Evolutionary conservation across 2,329 filamentous ascomycete genomes (phyloP), one percentile per base, ranked within the genome.

Genomic region (Clarireedia homoeocarpa): DNA sequence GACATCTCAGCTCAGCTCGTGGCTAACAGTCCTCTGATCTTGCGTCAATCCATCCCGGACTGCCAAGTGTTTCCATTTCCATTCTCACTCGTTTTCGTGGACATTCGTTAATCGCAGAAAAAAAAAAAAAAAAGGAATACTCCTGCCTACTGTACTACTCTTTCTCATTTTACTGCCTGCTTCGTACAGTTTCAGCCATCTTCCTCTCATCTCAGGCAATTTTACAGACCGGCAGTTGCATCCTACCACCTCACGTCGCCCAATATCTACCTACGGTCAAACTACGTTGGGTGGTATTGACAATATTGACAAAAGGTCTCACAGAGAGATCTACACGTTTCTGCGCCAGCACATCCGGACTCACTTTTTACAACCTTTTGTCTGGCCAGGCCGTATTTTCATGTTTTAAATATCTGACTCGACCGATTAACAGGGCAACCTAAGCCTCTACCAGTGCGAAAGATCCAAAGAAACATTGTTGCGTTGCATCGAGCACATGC

Each of bases 271-370:
- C n/a, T n/a, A n/a, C 5, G 42, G 23, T n/a, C 10, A 39, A 36
- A 51, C 47, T 47, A 55, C 53, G 27, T 55, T 51, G 20, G 7
- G 38, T 24, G 20, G 26, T 51, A 51, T 36, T 17, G 17, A 24
- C 40, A 15, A 34, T 27, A 23, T 48, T 56, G 30, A 45, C 14
- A 57, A 51, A 30, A 36, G 34, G 55, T 59, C 30, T 34, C 9
- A 51, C 58, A 57, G 26, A 15, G 47, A 57, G 20, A 17, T 49
- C 50, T 51, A 51, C 58, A 55, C 40, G 34, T 44, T 20, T 23
- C 40, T 44, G 14, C 51, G 53, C 56, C 56, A 58, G 17, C 51
- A 53, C 54, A 56, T 46, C 12, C 45, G 40, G 23, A 53, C 24
- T 53, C 12, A 52, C 38, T 27, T 42, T 20, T 42, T 14, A 38